Evolutionary conservation across 2,329 filamentous ascomycete species (phyloP), one percentile per base, ranked within the genome.

Genomic region (Talaromyces islandicus): DNA sequence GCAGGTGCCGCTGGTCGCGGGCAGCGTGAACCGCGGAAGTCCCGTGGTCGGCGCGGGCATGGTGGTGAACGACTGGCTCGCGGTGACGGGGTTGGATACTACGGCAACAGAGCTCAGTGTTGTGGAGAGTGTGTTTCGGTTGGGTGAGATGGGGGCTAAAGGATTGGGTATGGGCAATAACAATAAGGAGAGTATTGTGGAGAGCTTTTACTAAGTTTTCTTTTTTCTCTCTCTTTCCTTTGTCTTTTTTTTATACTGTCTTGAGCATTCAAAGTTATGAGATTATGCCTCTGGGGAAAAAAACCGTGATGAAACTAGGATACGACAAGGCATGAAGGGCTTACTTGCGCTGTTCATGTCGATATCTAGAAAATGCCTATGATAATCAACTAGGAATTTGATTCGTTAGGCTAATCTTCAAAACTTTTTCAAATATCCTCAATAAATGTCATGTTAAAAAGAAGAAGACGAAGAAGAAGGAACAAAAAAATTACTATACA

Each of bases 41-140:
- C 88, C 91, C 62, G 92, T 99, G 30, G 92, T 99, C n/a, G 94
- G 94, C 60, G 94, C 93, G 1, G 92, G 92, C 50, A 94, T 96
- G 90, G 92, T 96, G 5, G 92, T 96, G 65, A 96, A 97, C 74
- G 93, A 97, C 82, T 97, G 93, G 92, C 86, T 97, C 78, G 92
- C 93, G 30, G 91, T 97, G 30, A 96, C 92, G 6, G 92, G 92
- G 25, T 82, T 96, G 64, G 92, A 97, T 75, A 96, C 93, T 52
- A 97, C 92, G 21, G 92, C 93, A n/a, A 97, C 94, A 1, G 94
- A 99, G 80, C 81, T 99, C 70, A 96, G 91, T 72, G 94, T 99
- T 61, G 85, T 99, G 60, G 94, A 99, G 83, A 92, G 88, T 69
- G 92, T 99, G 65, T 99, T 99, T 83, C 86, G 92, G 70, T 82